Base-by-base conservation (phyloP, 1,284 basidiomycete genomes). In the Psilocybe mexicana region DNA sequence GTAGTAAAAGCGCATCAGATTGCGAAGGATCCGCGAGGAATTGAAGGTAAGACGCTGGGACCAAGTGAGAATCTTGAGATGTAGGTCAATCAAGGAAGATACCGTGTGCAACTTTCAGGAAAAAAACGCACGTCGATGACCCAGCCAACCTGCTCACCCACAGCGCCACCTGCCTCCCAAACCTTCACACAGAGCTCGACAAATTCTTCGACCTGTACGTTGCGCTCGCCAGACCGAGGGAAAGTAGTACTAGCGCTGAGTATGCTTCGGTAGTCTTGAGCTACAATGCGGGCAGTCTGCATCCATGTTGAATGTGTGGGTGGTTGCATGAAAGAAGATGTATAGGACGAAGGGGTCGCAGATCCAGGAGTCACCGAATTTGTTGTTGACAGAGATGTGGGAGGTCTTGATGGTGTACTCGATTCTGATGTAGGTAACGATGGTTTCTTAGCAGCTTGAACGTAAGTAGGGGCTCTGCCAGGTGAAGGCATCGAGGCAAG, bases 11-110 rank as follows among this genome's bases (percentile, higher is more conserved):
- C 87, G 86, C 12, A 85, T 84, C 77, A 96, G 87, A 71, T 96
- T 92, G 0, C 94, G 87, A 57, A 93, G 82, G 12, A 96, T 77
- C 6, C 86, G 83, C 63, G 89, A 88, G 0, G 92, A 95, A 68
- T 96, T 94, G 78, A 97, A 96, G 0, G 94, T 97, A 24, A 94
- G 81, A 18, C 88, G 86, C 7, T 92, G 94, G 1, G 93, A 88
- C 92, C 93, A 94, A 90, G 93, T 95, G 1, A 97, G 79, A 12
- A 93, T 80, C 85, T 94, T 64, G 14, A 14, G 35, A 26, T 11
- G n/a, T 8, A 18, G 51, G 26, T 18, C 10, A 18, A 25, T 30
- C 2, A 57, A 30, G 51, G 14, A 67, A 5, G 63, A 52, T 49
- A 65, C 53, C 55, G 30, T 33, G 52, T 58, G 55, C 14, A 55